Evolutionary conservation across 805 yeast genomes (phyloP).

Genomic region (Pichia nanzhaoensis): DNA sequence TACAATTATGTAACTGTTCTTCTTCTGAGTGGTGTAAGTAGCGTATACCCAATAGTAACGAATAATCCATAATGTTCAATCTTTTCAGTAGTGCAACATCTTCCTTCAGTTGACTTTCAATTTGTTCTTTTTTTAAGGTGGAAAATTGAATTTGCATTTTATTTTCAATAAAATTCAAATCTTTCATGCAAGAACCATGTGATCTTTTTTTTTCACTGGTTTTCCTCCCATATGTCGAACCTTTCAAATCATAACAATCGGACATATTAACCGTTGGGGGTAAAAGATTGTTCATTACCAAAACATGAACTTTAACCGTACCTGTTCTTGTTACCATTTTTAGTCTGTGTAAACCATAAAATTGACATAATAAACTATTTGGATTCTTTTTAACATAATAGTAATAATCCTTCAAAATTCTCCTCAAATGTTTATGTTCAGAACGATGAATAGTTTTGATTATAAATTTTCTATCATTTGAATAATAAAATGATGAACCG

Average conservation of each 20-base stretch:
- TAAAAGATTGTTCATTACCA: slow-evolving; percentile 94
- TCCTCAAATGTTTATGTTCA: slow-evolving; percentile 80
- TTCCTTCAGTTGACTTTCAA: slow-evolving; percentile 61
- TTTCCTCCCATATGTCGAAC: slow-evolving; percentile 78
- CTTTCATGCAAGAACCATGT: slow-evolving; percentile 58
- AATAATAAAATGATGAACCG: slow-evolving; percentile 93
- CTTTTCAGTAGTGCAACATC: slow-evolving; percentile 71
- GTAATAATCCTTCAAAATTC: slow-evolving; percentile 68
- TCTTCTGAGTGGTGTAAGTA: slow-evolving; percentile 55
- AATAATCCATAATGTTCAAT: slow-evolving; percentile 92
- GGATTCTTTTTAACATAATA: slow-evolving; percentile 78
- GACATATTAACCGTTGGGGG: slow-evolving; percentile 90
- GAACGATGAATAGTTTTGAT: slow-evolving; percentile 93
- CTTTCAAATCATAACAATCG: slow-evolving; percentile 83
- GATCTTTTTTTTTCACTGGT: slow-evolving; percentile 34
- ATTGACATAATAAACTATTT: slow-evolving; percentile 85
- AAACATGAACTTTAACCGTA: slow-evolving; percentile 75
- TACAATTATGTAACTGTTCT: slow-evolving; percentile 15
- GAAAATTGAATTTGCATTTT: slow-evolving; percentile 67
- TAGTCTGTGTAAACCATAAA: slow-evolving; percentile 90
- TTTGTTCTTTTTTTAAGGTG: slow-evolving; percentile 51
- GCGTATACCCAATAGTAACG: slow-evolving; percentile 81
- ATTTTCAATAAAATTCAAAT: slow-evolving; percentile 77
- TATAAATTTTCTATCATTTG: slow-evolving; percentile 87
- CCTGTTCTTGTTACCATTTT: slow-evolving; percentile 66